Base-by-base conservation (phyloP, 75 land plant species). In the Sequoia sempervirens region DNA sequence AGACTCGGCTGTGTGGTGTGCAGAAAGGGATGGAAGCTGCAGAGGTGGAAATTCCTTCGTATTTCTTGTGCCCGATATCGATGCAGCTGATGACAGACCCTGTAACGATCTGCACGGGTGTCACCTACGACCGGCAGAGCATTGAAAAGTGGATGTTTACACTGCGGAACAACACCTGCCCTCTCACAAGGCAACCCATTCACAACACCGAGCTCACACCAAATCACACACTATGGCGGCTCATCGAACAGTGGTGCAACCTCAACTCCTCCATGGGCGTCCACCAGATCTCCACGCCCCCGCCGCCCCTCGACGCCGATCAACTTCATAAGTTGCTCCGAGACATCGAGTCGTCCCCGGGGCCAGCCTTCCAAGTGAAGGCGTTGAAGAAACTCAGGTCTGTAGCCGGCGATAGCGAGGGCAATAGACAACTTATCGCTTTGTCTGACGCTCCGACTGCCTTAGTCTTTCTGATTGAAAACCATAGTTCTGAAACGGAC, bases 71-170 rank as follows among this genome's bases (percentile, higher is more conserved):
- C 80, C 94, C 92, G 17, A 91, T 91, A 15, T 90, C 92, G 6
- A 85, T 91, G 34, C 86, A 91, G 28, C 84, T 89, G 84, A 93
- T 91, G 94, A 81, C 50, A 47, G 94, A 93, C 32, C 92, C 92
- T 4, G 94, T 93, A 20, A 93, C 85, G 3, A n/a, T 88, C 50
- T 23, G 80, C 82, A 89, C 92, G 37, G 94, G 94, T n/a, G 90
- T 91, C 82, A 92, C 87, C 3, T 92, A 92, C 85, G 94, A 92
- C 61, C 86, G 92, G 1, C 72, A 76, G n/a, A 88, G 88, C 92
- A 92, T 92, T 80, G 94, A 90, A 61, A 81, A 75, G n/a, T 93
- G 94, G 94, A 76, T 93, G 41, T 58, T 32, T 75, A 41, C 61
- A 11, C 73, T 50, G 61, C 80, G 81, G n/a, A 68, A 87, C 78